Evolutionary conservation across 225 moss, liverwort and hornwort species (phyloP).

Genomic region (Sphagnum tenellum): DNA sequence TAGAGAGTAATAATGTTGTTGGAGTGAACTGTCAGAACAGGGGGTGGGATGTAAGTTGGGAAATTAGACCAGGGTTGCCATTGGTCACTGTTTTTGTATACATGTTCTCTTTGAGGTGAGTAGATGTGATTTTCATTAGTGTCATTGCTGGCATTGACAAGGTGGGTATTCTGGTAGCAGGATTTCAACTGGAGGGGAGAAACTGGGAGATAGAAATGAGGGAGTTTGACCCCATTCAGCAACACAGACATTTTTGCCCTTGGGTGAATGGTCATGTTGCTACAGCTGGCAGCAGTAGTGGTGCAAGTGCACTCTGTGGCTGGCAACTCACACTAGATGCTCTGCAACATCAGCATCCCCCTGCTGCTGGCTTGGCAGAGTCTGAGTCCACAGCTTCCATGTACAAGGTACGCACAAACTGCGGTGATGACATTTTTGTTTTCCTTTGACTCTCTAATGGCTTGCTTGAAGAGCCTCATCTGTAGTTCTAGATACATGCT

Average conservation of each 20-base stretch:
- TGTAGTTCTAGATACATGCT: background rate
- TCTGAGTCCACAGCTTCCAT: constrained; percentile 49
- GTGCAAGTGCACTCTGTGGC: constrained; percentile 50
- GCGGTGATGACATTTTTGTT: background rate
- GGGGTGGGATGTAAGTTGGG: too few species aligned
- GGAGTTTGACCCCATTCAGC: constrained; percentile 88
- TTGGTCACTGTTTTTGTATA: too few species aligned
- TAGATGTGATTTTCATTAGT: too few species aligned
- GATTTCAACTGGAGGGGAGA: background rate
- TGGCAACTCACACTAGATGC: constrained; percentile 86
- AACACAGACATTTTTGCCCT: constrained; percentile 99
- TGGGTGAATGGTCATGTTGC: constrained; percentile 80
- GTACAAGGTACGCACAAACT: constrained; percentile 32
- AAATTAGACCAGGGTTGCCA: too few species aligned
- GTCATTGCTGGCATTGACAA: too few species aligned
- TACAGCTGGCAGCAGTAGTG: constrained; percentile 47
- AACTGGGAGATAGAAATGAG: constrained; percentile 52
- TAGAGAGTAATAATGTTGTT: too few species aligned
- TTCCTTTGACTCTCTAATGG: background rate
- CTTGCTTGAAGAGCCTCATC: too few species aligned
- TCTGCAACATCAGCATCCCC: constrained; percentile 32
- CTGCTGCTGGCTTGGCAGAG: constrained; percentile 21
- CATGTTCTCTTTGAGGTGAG: too few species aligned
- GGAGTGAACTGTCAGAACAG: background rate
- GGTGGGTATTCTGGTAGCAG: too few species aligned